Base-by-base conservation (phyloP, 179 eudicot species). In the Heliamphora ciliata region DNA sequence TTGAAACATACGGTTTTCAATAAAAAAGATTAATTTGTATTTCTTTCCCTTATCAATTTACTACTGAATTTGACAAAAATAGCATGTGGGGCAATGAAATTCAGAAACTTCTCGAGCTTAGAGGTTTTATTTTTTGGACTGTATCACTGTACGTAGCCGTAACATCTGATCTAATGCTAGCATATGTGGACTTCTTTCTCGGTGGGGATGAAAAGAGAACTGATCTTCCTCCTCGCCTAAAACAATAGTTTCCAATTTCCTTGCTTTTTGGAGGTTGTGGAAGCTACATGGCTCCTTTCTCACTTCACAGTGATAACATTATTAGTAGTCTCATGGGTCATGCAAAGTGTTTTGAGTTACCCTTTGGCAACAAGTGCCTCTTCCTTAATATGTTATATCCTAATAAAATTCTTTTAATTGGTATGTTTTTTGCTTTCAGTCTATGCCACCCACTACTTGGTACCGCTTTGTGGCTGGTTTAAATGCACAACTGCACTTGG, bases 141-240 rank as follows among this genome's bases (percentile, higher is more conserved):
- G 18, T 77, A 58, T 61, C 11, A 69, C 48, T 78, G 72, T 81
- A 93, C 98, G 98, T 97, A 79, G 99, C 97, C 80, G 97, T 98
- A 74, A 93, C 99, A 65, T 90, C 99, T 85, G 99, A 97, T 85
- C 86, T 97, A 81, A 97, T 94, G 93, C 88, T 97, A 81, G 99
- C 95, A 24, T 93, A 90, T 84, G 89, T 97, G 83, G 99, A 97
- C 76, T 92, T 94, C 75, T 97, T 89, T 80, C 98, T 97, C 78
- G 99, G 99, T 51, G 99, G 99, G 58, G 99, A 97, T 88, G 99
- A 97, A 83, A 97, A 93, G 86, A 92, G 97, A 88, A 88, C 84
- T 77, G 98, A 94, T 89, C 97, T 91, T 82, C 99, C 97, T 84
- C 97, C 93, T 82, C 93, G 87, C 76, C 93, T 94, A 69, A 90